These are phyloP conservation scores for Thinopyrum elongatum DNA, from an alignment of 176 grass and related monocot species.

Conservation along the genomic window DNA sequence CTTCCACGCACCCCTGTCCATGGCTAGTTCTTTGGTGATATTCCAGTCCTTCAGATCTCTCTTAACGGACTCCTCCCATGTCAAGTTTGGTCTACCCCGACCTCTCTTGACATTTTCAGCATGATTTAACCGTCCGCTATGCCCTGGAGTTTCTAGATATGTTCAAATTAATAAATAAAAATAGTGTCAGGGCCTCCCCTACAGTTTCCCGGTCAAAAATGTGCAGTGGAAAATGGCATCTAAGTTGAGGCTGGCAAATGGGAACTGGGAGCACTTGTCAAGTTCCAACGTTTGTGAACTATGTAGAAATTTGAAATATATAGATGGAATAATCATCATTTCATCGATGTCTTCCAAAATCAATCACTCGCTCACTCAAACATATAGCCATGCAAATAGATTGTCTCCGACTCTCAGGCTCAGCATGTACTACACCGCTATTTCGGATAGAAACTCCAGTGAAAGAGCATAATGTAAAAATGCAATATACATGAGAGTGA, in stretches of 20 bases:
- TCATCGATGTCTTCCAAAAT: background rate
- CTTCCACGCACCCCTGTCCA: no score
- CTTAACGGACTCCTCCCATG: no score
- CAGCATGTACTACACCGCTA: background rate
- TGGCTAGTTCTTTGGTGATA: no score
- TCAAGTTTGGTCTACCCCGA: no score
- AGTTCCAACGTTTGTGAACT: background rate
- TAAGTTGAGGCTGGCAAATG: background rate
- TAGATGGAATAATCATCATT: background rate
- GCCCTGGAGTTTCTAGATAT: no score
- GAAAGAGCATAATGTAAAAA: slow-evolving; percentile 17
- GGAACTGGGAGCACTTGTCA: background rate
- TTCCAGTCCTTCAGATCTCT: no score
- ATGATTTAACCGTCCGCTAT: no score
- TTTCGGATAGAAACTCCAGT: background rate
- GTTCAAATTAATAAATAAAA: no score
- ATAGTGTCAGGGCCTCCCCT: no score
- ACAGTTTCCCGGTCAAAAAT: background rate
- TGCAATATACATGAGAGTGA: background rate
- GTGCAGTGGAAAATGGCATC: slow-evolving; percentile 13
- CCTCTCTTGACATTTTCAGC: no score
- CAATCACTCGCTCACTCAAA: background rate
- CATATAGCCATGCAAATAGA: slow-evolving; percentile 2
- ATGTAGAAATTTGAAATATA: background rate
- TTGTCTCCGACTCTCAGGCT: background rate